Evolutionary conservation across 108 stramenopile genomes (phyloP), one percentile per base, ranked within the genome.

Genomic region (Nannochloropsis oceanica): DNA sequence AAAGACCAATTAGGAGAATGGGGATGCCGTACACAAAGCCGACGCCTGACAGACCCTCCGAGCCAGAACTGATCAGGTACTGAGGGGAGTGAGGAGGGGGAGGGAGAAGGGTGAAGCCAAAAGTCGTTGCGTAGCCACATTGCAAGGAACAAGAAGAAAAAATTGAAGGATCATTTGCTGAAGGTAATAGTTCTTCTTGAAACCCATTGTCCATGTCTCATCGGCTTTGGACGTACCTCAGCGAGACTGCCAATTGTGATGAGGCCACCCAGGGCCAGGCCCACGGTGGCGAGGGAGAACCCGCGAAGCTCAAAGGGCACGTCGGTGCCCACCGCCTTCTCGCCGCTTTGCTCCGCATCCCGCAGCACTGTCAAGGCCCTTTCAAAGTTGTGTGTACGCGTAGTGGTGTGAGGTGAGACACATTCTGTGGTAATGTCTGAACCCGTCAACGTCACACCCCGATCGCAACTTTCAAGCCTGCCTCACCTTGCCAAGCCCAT

Each of bases 241-340:
- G 59, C 59, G 22, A 73, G 59, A 73, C 59, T 73, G 18, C 59
- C 89, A 12, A 89, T 80, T 0, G 97, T 98, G 82, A 96, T 91
- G 14, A 89, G 44, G 20, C 95, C 44, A 43, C 97, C 97, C 22
- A 90, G 88, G 24, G 89, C 81, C 59, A 96, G 92, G n/a, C 95
- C 92, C n/a, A 94, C 89, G 84, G 95, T 96, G 80, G 95, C 96
- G 9, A 98, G 90, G 25, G 96, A 96, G 86, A 98, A 97, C 24
- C 97, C 97, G 42, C 96, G 96, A 87, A 98, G 96, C 91, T 98
- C 96, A 85, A 98, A 97, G 12, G 97, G 97, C n/a, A 96, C 96
- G 87, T 97, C 96, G 81, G 96, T 96, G 12, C 94, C 94, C 44
- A 95, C 95, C 89, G 94, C 95, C 42, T 96, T 93, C 13, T 96